phyloP scores from a whole-genome alignment of 768 basidiomycete genomes.

The Suillus hirtellus region DNA sequence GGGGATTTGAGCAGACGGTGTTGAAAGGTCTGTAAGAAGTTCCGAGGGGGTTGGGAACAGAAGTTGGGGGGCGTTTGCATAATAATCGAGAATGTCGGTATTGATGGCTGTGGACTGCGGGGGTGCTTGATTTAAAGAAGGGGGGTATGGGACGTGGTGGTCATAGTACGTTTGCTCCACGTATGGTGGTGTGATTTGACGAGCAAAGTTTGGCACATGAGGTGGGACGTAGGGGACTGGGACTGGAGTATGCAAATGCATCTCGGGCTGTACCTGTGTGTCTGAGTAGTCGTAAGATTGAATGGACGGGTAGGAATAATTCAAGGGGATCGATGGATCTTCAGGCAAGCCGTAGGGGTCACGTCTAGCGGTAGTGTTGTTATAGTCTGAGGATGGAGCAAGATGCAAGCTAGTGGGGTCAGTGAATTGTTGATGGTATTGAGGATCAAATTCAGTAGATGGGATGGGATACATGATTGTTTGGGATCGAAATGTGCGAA shows the following conservation, averaged over 20 bases:
- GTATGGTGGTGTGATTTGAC: slow-evolving; percentile 12
- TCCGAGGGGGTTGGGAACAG: slow-evolving; percentile 70
- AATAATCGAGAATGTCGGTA: slow-evolving; percentile 23
- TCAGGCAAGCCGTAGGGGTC: background rate
- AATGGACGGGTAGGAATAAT: slow-evolving; percentile 19
- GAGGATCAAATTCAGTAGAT: slow-evolving; percentile 1
- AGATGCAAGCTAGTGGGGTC: background rate
- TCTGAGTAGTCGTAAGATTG: slow-evolving; percentile 11
- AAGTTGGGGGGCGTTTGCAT: slow-evolving; percentile 24
- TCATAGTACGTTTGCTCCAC: slow-evolving; percentile 10
- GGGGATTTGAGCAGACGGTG: slow-evolving; percentile 8
- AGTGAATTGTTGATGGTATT: background rate
- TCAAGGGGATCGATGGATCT: slow-evolving; percentile 12
- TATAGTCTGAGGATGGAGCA: background rate
- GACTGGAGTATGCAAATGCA: slow-evolving; percentile 32
- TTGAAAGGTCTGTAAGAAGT: slow-evolving; percentile 48
- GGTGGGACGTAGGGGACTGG: slow-evolving; percentile 21
- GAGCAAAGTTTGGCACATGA: slow-evolving; percentile 8
- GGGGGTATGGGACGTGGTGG: slow-evolving; percentile 19
- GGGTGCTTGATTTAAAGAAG: slow-evolving; percentile 9
- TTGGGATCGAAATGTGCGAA: background rate
- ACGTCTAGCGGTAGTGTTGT: background rate
- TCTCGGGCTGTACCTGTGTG: background rate
- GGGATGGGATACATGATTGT: slow-evolving; percentile 7
- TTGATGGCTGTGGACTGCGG: background rate